A percentile compares a stretch with the other conserved stretches of the same genome.
These are phyloP conservation scores for Paecilomyces fulvus DNA, from an alignment of 2,329 filamentous ascomycete species.

Conservation along the genomic window DNA sequence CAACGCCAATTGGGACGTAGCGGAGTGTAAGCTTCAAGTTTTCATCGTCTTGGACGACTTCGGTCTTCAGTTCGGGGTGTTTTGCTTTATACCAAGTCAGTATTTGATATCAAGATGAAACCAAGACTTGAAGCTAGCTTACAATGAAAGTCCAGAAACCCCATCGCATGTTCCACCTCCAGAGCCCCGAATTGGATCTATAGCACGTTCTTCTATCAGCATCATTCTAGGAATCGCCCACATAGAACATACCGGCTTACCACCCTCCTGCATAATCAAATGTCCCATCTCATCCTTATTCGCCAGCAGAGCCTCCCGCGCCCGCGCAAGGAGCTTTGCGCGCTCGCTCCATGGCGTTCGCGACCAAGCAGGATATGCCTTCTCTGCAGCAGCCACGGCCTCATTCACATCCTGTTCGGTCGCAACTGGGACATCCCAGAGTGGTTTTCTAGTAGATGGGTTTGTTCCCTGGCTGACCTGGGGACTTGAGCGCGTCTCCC, in stretches of 20 bases:
- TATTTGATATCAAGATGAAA: neutral
- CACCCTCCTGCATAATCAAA: conserved; percentile 42
- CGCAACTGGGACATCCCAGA: conserved; percentile 41
- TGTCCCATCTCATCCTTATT: conserved; percentile 37
- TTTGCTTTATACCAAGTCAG: neutral
- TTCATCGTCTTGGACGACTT: conserved; percentile 38
- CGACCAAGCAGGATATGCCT: conserved; percentile 42
- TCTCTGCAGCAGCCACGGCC: conserved; percentile 38
- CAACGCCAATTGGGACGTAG: conserved; percentile 42
- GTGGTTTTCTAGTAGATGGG: conserved; percentile 37
- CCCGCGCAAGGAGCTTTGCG: conserved; percentile 30
- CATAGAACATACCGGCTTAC: conserved; percentile 39
- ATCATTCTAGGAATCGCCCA: too few species aligned
- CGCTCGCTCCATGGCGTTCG: conserved; percentile 38
- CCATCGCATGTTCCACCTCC: conserved; percentile 9
- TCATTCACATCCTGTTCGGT: conserved; percentile 36
- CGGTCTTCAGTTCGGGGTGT: conserved; percentile 30
- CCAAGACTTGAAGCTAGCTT: neutral
- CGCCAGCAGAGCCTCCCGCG: conserved; percentile 33
- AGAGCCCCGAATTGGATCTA: conserved; percentile 7
- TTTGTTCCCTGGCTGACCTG: conserved; percentile 33
- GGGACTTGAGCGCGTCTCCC: conserved; percentile 28
- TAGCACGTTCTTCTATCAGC: neutral
- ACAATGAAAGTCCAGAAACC: conserved; percentile 7
- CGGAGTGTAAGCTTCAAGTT: conserved; percentile 34